These are phyloP conservation scores for Chaetomidium leptoderma DNA, from an alignment of 495 filamentous ascomycete species.

Conservation along the genomic window DNA sequence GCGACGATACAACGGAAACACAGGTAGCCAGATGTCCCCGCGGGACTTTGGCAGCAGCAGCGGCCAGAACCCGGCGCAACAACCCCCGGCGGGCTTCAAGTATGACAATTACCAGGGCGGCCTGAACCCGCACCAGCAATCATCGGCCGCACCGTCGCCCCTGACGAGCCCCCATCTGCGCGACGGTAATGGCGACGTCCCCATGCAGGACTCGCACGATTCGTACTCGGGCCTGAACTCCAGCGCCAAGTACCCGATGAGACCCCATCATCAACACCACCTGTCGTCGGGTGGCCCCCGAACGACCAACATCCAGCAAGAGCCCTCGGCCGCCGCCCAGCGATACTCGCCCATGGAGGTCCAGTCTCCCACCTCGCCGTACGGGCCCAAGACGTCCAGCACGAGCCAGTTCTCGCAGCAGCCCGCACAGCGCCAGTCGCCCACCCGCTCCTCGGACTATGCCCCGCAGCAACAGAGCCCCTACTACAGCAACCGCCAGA, in stretches of 20 bases:
- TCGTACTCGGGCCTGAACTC: constrained; percentile 64
- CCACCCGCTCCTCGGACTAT: constrained; percentile 45
- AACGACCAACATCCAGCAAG: constrained; percentile 57
- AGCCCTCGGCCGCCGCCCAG: constrained; percentile 78
- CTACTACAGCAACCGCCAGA: constrained; percentile 47
- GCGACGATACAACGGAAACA: constrained; percentile 50
- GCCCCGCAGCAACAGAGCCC: constrained; percentile 45
- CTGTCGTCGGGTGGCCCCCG: constrained; percentile 45
- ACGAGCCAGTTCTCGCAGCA: constrained; percentile 42
- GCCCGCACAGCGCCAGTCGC: constrained; percentile 47
- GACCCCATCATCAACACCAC: constrained; percentile 60
- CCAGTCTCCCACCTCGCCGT: constrained; percentile 54
- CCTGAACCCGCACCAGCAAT: constrained; percentile 50
- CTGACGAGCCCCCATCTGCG: constrained; percentile 61
- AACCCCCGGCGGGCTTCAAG: constrained; percentile 62
- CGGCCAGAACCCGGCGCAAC: constrained; percentile 37
- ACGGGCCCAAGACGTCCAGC: constrained; percentile 39
- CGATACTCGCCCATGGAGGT: constrained; percentile 94
- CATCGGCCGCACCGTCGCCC: constrained; percentile 60
- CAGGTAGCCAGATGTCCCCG: constrained; percentile 39
- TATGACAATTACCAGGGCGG: constrained; percentile 69
- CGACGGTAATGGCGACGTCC: constrained; percentile 75
- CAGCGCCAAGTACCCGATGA: constrained; percentile 65
- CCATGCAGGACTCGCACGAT: constrained; percentile 86
- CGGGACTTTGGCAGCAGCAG: constrained; percentile 38